Evolutionary conservation across 2,329 filamentous ascomycete genomes (phyloP).

Genomic region (Penicillium verrucosum): DNA sequence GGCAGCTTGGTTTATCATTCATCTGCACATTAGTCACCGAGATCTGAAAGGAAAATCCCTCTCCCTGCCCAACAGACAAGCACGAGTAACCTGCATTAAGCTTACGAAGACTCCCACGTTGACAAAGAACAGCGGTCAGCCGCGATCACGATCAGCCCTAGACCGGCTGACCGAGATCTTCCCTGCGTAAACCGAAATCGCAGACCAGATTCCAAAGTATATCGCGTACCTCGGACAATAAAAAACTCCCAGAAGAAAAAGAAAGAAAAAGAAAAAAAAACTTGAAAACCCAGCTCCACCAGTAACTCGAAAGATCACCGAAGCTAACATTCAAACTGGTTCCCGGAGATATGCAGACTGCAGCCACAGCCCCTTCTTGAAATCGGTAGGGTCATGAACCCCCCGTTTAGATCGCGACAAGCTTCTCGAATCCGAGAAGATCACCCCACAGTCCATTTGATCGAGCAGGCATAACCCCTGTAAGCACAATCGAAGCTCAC

Average conservation of each 20-base stretch:
- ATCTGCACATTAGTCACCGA: neutral
- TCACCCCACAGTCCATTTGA: conserved; percentile 1
- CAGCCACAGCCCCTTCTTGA: neutral
- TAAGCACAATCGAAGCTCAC: neutral
- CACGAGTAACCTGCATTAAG: conserved; percentile 1
- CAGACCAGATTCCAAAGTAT: neutral
- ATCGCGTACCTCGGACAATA: neutral
- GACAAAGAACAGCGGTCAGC: conserved; percentile 11
- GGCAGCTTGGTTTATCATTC: neutral
- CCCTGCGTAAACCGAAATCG: neutral
- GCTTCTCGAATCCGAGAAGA: conserved; percentile 8
- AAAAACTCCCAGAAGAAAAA: neutral
- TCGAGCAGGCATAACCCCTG: conserved; percentile 8
- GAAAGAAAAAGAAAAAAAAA: neutral
- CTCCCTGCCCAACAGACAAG: neutral
- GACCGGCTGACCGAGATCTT: neutral
- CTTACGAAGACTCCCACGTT: conserved; percentile 5
- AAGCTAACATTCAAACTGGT: neutral
- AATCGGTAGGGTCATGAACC: conserved; percentile 2
- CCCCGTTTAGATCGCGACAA: conserved; percentile 7
- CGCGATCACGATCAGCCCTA: conserved; percentile 8
- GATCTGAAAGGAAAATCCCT: neutral
- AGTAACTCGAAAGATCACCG: neutral
- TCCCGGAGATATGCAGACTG: conserved; percentile 4
- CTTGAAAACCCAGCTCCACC: neutral